Conservation (phyloP, 345 rosid species). For the Populus davidiana region DNA sequence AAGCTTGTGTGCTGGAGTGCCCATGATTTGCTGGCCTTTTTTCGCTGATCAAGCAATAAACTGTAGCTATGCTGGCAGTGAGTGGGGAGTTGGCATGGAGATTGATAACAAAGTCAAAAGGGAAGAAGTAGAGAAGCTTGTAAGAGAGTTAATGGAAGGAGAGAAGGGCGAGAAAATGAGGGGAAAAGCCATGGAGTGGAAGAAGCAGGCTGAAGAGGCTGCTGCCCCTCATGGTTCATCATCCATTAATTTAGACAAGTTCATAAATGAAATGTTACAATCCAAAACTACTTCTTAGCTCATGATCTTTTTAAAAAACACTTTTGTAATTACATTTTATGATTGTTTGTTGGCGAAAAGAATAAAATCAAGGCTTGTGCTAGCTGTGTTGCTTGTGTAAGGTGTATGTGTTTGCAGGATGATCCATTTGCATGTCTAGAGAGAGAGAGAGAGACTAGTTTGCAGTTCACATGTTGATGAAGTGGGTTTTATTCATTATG, state of each 20-base stretch:
- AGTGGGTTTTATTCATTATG: no score
- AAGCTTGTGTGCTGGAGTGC: background rate
- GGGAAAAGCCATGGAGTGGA: background rate
- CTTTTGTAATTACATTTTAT: no score
- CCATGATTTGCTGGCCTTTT: background rate
- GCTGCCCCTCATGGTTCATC: background rate
- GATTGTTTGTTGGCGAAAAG: no score
- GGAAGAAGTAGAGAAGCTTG: background rate
- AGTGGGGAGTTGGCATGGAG: constrained; percentile 11
- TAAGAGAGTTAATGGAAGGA: background rate
- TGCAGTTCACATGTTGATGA: no score
- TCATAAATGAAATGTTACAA: background rate
- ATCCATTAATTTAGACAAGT: background rate
- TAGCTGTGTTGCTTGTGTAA: no score
- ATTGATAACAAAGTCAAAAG: background rate
- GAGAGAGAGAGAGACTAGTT: no score
- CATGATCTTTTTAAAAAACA: no score
- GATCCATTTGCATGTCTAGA: no score
- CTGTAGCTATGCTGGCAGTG: background rate
- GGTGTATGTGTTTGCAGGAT: no score
- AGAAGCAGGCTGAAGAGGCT: background rate
- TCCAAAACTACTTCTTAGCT: no score
- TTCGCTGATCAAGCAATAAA: background rate
- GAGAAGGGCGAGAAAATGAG: background rate
- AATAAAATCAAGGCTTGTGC: no score